Conservation (phyloP, 1,284 basidiomycete species). For the Moniliophthora roreri region DNA sequence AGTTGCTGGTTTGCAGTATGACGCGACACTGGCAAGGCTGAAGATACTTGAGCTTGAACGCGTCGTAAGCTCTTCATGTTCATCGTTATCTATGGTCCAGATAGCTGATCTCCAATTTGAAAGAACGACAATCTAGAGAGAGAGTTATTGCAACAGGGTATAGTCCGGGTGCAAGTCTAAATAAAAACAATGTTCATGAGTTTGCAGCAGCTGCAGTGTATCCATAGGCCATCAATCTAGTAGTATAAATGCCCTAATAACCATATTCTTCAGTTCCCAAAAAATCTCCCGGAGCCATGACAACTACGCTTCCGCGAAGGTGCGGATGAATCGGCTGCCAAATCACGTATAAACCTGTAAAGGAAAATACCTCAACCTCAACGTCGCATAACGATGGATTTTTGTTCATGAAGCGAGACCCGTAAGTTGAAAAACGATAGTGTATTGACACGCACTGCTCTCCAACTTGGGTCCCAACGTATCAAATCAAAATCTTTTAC, state of each 20-base stretch:
- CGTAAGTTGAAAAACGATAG: no score
- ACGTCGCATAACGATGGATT: no score
- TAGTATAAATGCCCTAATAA: background rate
- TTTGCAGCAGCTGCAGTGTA: no score
- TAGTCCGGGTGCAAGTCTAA: no score
- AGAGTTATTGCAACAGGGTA: conserved; percentile 5
- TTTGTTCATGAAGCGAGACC: no score
- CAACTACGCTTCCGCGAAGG: background rate
- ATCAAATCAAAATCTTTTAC: no score
- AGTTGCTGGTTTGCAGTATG: conserved; percentile 68
- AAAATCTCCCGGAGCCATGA: background rate
- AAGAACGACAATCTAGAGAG: conserved; percentile 28
- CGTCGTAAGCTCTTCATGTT: conserved; percentile 44
- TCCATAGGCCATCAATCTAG: background rate
- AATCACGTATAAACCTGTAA: background rate
- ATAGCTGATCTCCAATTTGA: background rate
- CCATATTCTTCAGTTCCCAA: background rate
- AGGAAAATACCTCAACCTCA: background rate
- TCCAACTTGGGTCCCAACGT: no score
- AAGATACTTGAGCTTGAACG: conserved; percentile 67
- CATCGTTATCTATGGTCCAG: background rate
- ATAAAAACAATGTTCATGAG: no score
- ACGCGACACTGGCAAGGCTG: conserved; percentile 52
- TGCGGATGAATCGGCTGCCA: background rate
- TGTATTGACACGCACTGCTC: no score